phyloP scores from a whole-genome alignment of 352 stramenopile species.

The Phytophthora tentaculata region DNA sequence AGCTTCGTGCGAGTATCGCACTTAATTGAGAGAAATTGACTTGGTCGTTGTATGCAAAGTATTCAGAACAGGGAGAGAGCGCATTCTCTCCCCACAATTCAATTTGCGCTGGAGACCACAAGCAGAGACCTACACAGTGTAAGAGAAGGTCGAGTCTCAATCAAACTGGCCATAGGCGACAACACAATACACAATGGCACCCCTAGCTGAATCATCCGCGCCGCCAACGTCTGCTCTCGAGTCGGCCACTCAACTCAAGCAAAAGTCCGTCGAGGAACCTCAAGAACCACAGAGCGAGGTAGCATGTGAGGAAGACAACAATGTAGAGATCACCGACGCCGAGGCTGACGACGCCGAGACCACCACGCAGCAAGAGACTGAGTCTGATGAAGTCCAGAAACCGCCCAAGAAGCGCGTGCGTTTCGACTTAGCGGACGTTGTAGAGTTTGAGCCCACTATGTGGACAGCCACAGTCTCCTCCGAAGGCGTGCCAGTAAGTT shows the following conservation, averaged over 20 bases:
- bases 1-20: background rate
- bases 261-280: slow-evolving; percentile 27
- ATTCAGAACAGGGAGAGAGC: slow-evolving; percentile 19
- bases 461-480: slow-evolving; percentile 84
- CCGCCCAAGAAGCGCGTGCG: slow-evolving; percentile 48
- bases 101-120: slow-evolving; percentile 31
- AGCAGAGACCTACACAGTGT: slow-evolving; percentile 12
- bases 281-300: slow-evolving; percentile 33
- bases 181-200: slow-evolving; percentile 38
- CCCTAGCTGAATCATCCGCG: slow-evolving; percentile 34
- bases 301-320: slow-evolving; percentile 32
- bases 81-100: slow-evolving; percentile 32
- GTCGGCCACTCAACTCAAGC: slow-evolving; percentile 24
- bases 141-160: slow-evolving; percentile 24
- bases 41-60: slow-evolving; percentile 20
- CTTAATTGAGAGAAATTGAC: background rate
- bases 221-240: slow-evolving; percentile 9
- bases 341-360: slow-evolving; percentile 8
- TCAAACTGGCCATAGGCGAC: slow-evolving; percentile 37
- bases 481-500: slow-evolving; percentile 72
- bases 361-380: slow-evolving; percentile 10
- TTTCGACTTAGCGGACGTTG: slow-evolving; percentile 69
- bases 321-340: background rate
- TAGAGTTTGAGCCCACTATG: slow-evolving; percentile 86
- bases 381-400: slow-evolving; percentile 14